Conservation (phyloP, 1,284 basidiomycete species). For the Moesziomyces sp. region DNA sequence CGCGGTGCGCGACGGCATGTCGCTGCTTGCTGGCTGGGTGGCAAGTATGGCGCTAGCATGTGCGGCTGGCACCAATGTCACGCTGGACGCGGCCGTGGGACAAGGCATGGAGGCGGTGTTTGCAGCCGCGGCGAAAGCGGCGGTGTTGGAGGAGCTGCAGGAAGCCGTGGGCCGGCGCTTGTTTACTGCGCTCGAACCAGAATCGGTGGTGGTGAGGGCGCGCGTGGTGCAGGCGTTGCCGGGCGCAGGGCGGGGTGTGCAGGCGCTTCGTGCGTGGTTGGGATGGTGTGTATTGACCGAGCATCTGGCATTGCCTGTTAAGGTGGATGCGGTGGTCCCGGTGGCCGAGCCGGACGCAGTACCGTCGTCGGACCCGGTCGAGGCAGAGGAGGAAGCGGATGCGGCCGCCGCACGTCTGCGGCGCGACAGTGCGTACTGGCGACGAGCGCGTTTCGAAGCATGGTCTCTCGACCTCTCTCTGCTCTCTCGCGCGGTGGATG, state of each 20-base stretch:
- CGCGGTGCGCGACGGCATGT: conserved; percentile 3
- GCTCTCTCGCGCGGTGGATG: conserved; percentile 19
- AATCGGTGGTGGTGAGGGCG: conserved; percentile 15
- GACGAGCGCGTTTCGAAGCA: conserved; percentile 5
- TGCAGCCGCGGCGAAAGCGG: not conserved
- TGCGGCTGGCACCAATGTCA: conserved; percentile 19
- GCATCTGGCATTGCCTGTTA: conserved; percentile 9
- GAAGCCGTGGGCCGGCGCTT: conserved; percentile 14
- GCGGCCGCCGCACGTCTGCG: not conserved
- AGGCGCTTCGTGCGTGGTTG: conserved; percentile 20
- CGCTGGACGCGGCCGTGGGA: conserved; percentile 4
- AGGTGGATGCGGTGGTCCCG: not conserved
- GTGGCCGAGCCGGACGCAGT: not conserved
- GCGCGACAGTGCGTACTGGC: conserved; percentile 5
- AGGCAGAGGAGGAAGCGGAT: conserved; percentile 6
- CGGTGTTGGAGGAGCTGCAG: conserved; percentile 7
- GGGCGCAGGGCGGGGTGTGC: conserved; percentile 5
- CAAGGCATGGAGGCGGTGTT: conserved; percentile 13
- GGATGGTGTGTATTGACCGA: conserved; percentile 29
- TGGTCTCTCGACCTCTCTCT: conserved; percentile 18
- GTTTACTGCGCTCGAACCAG: conserved; percentile 7
- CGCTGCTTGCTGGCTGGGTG: conserved; percentile 21
- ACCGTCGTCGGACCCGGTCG: conserved; percentile 9
- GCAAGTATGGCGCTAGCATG: conserved; percentile 23
- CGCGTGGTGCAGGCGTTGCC: conserved; percentile 21